These are phyloP conservation scores for Geotrichum citri-aurantii DNA, from an alignment of 1,139 yeast species.

Conservation along the genomic window DNA sequence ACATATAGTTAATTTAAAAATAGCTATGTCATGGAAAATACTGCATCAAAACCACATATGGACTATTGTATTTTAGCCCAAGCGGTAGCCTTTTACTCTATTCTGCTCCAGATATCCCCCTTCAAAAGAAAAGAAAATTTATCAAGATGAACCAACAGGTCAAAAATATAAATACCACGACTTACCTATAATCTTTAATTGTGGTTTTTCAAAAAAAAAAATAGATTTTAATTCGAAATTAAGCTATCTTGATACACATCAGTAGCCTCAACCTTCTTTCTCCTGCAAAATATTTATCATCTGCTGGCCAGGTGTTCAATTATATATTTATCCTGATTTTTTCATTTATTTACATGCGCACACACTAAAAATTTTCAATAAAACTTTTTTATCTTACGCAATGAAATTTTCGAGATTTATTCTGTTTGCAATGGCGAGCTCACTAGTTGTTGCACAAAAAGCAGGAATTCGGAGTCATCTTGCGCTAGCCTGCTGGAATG, in stretches of 20 bases:
- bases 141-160: neutral
- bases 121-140: neutral
- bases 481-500: constrained; percentile 19
- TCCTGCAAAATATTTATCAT: neutral
- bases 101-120: neutral
- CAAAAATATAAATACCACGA: neutral
- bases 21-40: neutral
- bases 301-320: neutral
- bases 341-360: neutral
- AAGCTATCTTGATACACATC: neutral
- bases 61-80: neutral
- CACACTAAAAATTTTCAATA: neutral
- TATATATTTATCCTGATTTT: neutral
- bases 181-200: neutral
- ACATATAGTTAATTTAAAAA: neutral
- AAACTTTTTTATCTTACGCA: neutral
- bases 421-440: neutral
- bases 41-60: neutral
- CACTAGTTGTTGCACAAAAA: constrained; percentile 13
- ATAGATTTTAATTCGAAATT: no score
- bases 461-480: constrained; percentile 16
- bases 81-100: neutral
- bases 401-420: neutral
- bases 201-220: neutral
- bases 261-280: neutral